These are phyloP conservation scores for Oxyria digyna DNA, from an alignment of 148 eudicot species.

Conservation along the genomic window DNA sequence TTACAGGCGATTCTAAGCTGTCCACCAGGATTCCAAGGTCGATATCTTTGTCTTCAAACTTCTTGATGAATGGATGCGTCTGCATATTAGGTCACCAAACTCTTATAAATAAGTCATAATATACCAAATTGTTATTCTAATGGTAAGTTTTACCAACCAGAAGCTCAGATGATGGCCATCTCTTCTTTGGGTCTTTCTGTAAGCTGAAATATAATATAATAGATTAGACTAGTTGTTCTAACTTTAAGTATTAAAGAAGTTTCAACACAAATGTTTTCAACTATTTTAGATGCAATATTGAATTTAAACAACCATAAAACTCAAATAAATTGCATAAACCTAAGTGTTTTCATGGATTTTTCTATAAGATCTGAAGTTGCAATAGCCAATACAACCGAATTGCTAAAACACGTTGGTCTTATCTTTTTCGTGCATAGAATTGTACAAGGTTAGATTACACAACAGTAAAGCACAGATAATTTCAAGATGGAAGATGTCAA, in stretches of 20 bases:
- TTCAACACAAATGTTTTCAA: not conserved
- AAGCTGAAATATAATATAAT: slow-evolving; percentile 42
- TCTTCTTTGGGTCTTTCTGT: slow-evolving; percentile 78
- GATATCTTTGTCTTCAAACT: slow-evolving; percentile 91
- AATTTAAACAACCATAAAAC: not conserved
- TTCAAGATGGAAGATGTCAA: not conserved
- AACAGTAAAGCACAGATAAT: not conserved
- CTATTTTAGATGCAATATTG: not conserved
- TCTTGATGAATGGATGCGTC: slow-evolving; percentile 85
- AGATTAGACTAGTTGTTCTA: not conserved
- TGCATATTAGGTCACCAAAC: slow-evolving; percentile 18
- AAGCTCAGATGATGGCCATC: slow-evolving; percentile 75
- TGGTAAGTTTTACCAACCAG: slow-evolving; percentile 43
- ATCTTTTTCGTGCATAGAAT: not conserved
- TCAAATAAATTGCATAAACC: not conserved
- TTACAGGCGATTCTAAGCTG: slow-evolving; percentile 79
- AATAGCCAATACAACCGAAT: too few relatives aligned
- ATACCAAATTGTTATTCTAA: not conserved
- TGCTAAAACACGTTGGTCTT: not conserved
- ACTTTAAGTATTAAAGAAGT: not conserved
- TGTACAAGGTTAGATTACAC: not conserved
- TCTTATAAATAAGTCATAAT: not conserved
- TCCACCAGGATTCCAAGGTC: slow-evolving; percentile 69
- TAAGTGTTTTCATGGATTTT: not conserved
- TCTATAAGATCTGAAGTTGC: too few relatives aligned